These are phyloP conservation scores for Bisporella sp. DNA, from an alignment of 2,329 filamentous ascomycete species.

Conservation along the genomic window DNA sequence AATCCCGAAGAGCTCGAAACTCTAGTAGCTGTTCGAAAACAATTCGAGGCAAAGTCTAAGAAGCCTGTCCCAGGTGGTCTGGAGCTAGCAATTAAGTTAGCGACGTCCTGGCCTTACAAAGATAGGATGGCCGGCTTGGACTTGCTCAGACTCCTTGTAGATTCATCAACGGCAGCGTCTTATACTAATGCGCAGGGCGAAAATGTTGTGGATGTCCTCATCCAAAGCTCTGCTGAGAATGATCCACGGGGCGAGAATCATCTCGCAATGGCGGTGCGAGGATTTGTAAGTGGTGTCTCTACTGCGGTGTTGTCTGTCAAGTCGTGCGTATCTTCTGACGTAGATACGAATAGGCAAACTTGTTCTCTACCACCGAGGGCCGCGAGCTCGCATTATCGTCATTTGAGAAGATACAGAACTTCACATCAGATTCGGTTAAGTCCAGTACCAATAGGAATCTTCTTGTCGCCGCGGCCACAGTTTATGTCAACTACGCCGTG, in stretches of 20 bases:
- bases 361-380: conserved; percentile 72
- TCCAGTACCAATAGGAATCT: conserved; percentile 72
- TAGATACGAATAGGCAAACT: conserved; percentile 47
- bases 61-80: conserved; percentile 48
- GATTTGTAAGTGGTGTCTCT: conserved; percentile 43
- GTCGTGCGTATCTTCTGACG: not conserved
- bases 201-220: conserved; percentile 55
- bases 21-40: conserved; percentile 52
- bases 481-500: conserved; percentile 80
- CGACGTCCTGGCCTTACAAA: conserved; percentile 71
- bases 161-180: conserved; percentile 58
- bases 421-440: conserved; percentile 54
- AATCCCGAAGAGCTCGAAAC: conserved; percentile 63
- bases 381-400: conserved; percentile 52
- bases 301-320: not conserved
- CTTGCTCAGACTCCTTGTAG: conserved; percentile 74
- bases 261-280: conserved; percentile 77
- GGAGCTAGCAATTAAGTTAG: conserved; percentile 61
- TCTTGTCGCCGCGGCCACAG: conserved; percentile 72
- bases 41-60: conserved; percentile 46
- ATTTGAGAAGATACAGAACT: conserved; percentile 41
- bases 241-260: conserved; percentile 66
- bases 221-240: conserved; percentile 48
- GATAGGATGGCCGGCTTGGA: conserved; percentile 82
- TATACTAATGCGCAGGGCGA: conserved; percentile 44